Evolutionary conservation across 2,329 filamentous ascomycete species (phyloP).

Genomic region (Aspergillus hiratsukae): DNA sequence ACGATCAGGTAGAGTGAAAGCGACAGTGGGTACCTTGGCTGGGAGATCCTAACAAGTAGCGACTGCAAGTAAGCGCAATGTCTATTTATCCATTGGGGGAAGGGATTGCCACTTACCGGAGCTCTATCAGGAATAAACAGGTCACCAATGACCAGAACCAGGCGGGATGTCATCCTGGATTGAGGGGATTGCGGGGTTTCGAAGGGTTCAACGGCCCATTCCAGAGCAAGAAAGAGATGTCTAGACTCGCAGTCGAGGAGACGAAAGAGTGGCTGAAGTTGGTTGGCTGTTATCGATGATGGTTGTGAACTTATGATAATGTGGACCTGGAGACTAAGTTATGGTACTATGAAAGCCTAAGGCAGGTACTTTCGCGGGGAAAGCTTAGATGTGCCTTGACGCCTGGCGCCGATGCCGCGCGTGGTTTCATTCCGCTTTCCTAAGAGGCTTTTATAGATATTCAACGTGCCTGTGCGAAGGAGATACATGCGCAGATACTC

Average conservation of each 20-base stretch:
- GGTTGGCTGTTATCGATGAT: not conserved
- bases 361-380: constrained; percentile 18
- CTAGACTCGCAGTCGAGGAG: not conserved
- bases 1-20: constrained; percentile 5
- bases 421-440: not conserved
- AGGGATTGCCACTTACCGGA: constrained; percentile 50
- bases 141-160: constrained; percentile 89
- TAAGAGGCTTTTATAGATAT: not conserved
- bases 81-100: constrained; percentile 9
- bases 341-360: not conserved
- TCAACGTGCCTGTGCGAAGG: not conserved
- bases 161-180: constrained; percentile 67
- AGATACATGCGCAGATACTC: not conserved
- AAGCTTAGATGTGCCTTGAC: constrained; percentile 7
- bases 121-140: constrained; percentile 91
- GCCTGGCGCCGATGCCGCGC: constrained; percentile 4
- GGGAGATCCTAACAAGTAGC: constrained; percentile 64
- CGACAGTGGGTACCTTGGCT: constrained; percentile 61
- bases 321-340: constrained; percentile 2
- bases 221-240: constrained; percentile 9
- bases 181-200: constrained; percentile 7
- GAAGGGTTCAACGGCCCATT: constrained; percentile 26
- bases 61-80: constrained; percentile 15
- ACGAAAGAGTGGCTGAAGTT: not conserved
- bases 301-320: constrained; percentile 2